phyloP scores from a whole-genome alignment of 305 asterid genomes.

The Fraxinus velutina region DNA sequence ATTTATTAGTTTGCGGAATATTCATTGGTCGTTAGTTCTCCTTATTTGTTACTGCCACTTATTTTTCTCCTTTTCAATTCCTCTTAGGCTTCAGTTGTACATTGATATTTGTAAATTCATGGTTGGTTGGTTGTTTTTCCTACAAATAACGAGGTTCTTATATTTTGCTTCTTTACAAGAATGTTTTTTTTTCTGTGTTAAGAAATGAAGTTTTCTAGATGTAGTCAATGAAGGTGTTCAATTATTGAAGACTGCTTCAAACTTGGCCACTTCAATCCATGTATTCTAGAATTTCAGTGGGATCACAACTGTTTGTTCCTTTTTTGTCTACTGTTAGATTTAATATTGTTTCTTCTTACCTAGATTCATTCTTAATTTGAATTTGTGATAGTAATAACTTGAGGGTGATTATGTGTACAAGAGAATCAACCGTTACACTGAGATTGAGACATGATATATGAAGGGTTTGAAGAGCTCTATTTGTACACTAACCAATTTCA shows the following conservation, averaged over 20 bases:
- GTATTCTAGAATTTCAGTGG: not conserved
- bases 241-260: constrained; percentile 26
- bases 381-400: not conserved
- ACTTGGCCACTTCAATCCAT: constrained; percentile 19
- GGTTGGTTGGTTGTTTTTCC: not conserved
- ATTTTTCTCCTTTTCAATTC: not conserved
- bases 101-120: not conserved
- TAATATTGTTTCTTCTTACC: not conserved
- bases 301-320: not conserved
- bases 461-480: not conserved
- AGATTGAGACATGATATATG: not conserved
- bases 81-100: not conserved
- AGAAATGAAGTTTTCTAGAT: not conserved
- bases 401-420: not conserved
- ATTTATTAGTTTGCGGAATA: constrained; percentile 19
- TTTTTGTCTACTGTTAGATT: not conserved
- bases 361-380: not conserved
- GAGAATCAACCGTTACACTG: not conserved
- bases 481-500: not conserved
- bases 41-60: not conserved
- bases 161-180: not conserved
- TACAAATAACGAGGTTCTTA: not conserved
- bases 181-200: not conserved
- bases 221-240: constrained; percentile 18
- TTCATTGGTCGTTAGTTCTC: not conserved